Conservation (phyloP, 148 eudicot genomes). For the Fagopyrum homotropicum region DNA sequence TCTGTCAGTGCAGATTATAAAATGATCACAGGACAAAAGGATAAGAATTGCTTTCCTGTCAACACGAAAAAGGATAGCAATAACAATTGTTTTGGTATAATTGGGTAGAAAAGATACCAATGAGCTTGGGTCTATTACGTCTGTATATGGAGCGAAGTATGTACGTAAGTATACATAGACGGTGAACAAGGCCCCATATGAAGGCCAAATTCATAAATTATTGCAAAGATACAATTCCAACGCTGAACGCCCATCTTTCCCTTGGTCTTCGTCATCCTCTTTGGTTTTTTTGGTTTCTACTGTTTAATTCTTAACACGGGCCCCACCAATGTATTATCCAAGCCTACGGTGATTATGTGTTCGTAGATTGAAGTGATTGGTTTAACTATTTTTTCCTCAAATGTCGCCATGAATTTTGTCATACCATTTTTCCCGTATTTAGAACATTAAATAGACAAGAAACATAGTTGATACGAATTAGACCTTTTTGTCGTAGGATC, state of each 20-base stretch:
- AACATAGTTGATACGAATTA: too few species aligned
- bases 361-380: neutral
- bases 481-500: too few species aligned
- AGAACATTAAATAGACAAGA: too few species aligned
- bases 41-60: too few species aligned
- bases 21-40: neutral
- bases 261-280: neutral
- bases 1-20: neutral
- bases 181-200: neutral
- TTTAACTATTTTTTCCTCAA: too few species aligned
- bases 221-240: neutral
- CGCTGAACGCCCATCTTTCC: neutral
- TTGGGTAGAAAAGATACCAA: neutral
- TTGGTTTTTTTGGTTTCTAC: neutral
- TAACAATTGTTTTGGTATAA: neutral
- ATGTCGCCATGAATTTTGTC: too few species aligned
- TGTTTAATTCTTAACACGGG: neutral
- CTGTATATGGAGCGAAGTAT: neutral
- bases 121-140: neutral
- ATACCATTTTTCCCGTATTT: too few species aligned
- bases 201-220: neutral
- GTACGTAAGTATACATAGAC: neutral
- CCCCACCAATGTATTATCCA: neutral
- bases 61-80: neutral
- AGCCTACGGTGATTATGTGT: neutral